Evolutionary conservation across 345 rosid species (phyloP), one percentile per base, ranked within the genome.

Genomic region (Punica granatum): DNA sequence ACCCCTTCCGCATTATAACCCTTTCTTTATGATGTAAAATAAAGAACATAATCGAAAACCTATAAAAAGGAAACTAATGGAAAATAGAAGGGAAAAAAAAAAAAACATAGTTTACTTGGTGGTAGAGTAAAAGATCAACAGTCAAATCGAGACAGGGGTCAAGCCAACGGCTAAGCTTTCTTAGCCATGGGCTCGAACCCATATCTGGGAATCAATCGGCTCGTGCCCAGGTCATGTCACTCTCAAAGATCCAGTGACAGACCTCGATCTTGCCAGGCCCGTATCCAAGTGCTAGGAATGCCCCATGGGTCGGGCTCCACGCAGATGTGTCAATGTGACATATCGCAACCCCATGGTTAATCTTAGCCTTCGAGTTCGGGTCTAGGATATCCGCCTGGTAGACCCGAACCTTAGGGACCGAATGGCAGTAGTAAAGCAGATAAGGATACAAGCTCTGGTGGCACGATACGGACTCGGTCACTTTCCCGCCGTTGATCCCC

Each of bases 211-310:
- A 49, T 42, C 53, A 67, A 31, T 39, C 63, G 0, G 83, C 81
- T 7, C 36, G 32, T 2, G 76, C 64, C 84, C 87, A 83, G 14
- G 75, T 83, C 78, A 83, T 28, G 65, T 83, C 87, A 44, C 72
- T 74, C 72, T 80, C 84, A 28, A 83, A 83, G 2, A 83, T 83
- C 87, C 87, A 83, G 64, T 83, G 87, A 63, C 87, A 83, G 2
- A 80, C 84, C 76, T 83, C 87, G 35, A 80, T 76, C 71, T 41
- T 61, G 37, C 87, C 87, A 12, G 84, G 87, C 30, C 76, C 71
- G 35, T 69, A 72, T 21, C 84, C 84, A 1, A 83, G 68, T 1
- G 82, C 79, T 51, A 65, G 12, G 60, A 83, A 83, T 5, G 87
- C 82, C 11, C 79, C 87, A 16, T 83, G 87, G 53, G 73, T 76